Evolutionary conservation across 1,284 basidiomycete genomes (phyloP), one percentile per base, ranked within the genome.

Genomic region (Meripilus lineatus): DNA sequence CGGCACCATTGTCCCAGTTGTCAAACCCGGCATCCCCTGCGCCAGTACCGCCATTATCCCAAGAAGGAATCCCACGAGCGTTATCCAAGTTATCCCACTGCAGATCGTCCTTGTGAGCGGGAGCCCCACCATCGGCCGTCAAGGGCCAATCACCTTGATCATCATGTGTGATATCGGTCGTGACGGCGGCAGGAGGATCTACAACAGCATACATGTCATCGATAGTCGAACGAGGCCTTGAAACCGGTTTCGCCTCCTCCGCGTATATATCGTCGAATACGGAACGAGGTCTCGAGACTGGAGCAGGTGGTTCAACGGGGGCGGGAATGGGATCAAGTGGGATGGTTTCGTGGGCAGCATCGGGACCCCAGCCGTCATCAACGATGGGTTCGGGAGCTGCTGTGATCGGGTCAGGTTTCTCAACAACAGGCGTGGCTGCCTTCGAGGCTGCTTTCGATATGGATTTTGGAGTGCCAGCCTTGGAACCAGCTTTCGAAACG

Each of bases 401-500:
- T 21, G 40, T 30, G 14, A 32, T 21, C 2, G 22, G 22, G 11
- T 25, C 25, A 1, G 24, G 17, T 4, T 34, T 24, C 23, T 45
- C 43, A 5, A 18, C 38, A 18, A 24, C 34, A 7, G 36, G 32
- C 18, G 37, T 26, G 13, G 44, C 20, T n/a, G 21, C 38, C 4
- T 44, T 44, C 33, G 52, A 30, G 49, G 32, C 3, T 47, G 47
- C 28, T 40, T 5, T 10, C n/a, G 17, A 17, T 18, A 26, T 25
- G n/a, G 38, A 32, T 33, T 47, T 51, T 8, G 51, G 52, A 3
- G 56, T 56, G 3, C 48, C 49, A 8, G 47, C 55, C 40, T 52
- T 56, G 8, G 56, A 57, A 22, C 51, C 42, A 5, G 51, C 50
- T 42, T 54, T 59, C 18, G 55, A 50, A 34, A 47, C 45, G 10